Percentiles rank a stretch among this genome's conserved stretches.
phyloP scores from a whole-genome alignment of 192 early-diverging fungal species.

The Coemansia sp. region DNA sequence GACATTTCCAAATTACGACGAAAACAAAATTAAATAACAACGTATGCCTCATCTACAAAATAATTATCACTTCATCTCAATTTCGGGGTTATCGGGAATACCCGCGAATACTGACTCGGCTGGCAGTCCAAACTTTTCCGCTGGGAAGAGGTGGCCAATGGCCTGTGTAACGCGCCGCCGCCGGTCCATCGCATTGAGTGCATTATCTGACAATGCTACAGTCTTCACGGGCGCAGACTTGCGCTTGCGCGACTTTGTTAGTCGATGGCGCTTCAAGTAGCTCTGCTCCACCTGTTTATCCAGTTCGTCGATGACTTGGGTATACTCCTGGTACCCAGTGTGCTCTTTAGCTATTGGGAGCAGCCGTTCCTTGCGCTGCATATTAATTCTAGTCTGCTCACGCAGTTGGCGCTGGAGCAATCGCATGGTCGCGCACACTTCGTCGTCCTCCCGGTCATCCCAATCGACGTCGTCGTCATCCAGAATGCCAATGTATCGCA shows the following conservation, averaged over 20 bases:
- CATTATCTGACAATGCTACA: conserved; percentile 69
- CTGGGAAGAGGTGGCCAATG: conserved; percentile 61
- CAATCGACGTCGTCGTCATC: conserved; percentile 78
- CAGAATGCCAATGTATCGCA: conserved; percentile 80
- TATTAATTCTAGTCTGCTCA: conserved; percentile 70
- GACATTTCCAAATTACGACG: no score
- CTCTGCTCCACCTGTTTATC: conserved; percentile 88
- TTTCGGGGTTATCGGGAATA: conserved; percentile 38
- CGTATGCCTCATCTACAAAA: background rate
- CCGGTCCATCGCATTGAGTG: conserved; percentile 66
- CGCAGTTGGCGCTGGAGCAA: conserved; percentile 71
- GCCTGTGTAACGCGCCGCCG: conserved; percentile 69
- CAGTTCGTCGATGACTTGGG: conserved; percentile 80
- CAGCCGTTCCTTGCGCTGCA: conserved; percentile 65
- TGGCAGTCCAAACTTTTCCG: conserved; percentile 54
- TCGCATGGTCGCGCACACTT: conserved; percentile 71
- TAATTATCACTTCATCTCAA: conserved; percentile 14
- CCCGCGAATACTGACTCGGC: conserved; percentile 37
- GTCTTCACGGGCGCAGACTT: conserved; percentile 60
- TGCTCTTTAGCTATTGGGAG: conserved; percentile 61
- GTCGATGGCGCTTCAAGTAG: conserved; percentile 81
- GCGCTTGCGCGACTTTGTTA: conserved; percentile 73
- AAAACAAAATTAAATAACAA: no score
- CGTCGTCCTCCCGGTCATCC: conserved; percentile 73
- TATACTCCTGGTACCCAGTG: conserved; percentile 88